Conservation (phyloP, 2,329 filamentous ascomycete species). For the Exserohilum rostratum region DNA sequence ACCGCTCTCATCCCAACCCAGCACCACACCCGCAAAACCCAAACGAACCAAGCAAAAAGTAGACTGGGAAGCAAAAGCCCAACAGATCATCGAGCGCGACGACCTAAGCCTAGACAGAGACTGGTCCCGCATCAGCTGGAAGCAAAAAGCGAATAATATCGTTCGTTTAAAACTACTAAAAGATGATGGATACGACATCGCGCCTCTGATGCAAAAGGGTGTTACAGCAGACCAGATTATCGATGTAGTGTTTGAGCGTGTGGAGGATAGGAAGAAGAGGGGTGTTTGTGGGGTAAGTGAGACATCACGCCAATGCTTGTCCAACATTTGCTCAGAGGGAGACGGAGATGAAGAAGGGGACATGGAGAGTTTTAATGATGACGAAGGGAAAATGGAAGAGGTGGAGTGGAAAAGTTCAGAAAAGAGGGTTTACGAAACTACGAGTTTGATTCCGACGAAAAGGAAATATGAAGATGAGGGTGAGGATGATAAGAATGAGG, state of each 20-base stretch:
- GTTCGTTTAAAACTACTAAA: constrained; percentile 14
- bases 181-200: constrained; percentile 19
- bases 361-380: too few species aligned
- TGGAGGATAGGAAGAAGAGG: constrained; percentile 1
- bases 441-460: background rate
- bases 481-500: too few species aligned
- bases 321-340: too few species aligned
- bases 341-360: background rate
- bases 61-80: constrained; percentile 5
- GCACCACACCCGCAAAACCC: background rate
- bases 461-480: constrained; percentile 6
- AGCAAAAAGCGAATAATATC: constrained; percentile 15
- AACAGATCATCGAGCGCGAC: background rate
- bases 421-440: background rate
- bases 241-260: constrained; percentile 3
- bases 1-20: too few species aligned
- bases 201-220: background rate
- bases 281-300: too few species aligned
- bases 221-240: constrained; percentile 4
- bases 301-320: too few species aligned
- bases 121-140: constrained; percentile 14
- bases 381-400: too few species aligned
- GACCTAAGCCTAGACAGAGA: constrained; percentile 3
- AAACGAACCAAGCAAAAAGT: background rate
- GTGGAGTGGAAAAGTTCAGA: too few species aligned